phyloP scores from a whole-genome alignment of 202 grass and related monocot species.

The Cymbopogon flexuosus region DNA sequence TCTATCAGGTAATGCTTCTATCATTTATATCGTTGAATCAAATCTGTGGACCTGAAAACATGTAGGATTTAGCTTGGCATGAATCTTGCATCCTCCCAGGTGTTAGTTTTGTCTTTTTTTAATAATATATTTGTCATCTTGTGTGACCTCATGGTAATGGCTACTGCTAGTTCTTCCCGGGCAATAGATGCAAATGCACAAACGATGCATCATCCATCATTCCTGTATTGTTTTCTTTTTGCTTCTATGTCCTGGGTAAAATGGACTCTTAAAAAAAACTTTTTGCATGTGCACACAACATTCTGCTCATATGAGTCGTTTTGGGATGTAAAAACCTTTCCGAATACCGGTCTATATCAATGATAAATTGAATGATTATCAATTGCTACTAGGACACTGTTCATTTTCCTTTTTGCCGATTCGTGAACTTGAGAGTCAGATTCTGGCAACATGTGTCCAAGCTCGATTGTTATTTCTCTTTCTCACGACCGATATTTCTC shows the following conservation, averaged over 20 bases:
- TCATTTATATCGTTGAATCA: constrained; percentile 20
- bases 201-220: background rate
- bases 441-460: background rate
- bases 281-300: constrained; percentile 1
- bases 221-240: background rate
- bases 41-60: background rate
- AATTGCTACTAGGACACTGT: background rate
- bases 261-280: background rate
- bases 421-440: background rate
- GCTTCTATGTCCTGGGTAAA: background rate
- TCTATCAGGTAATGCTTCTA: constrained; percentile 66
- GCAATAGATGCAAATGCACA: background rate
- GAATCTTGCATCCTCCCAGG: background rate
- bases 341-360: background rate
- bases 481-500: background rate
- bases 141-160: background rate
- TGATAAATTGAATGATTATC: background rate
- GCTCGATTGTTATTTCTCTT: background rate
- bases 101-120: background rate
- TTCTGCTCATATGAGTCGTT: background rate
- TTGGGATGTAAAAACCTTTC: background rate
- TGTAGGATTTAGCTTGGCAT: constrained; percentile 19
- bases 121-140: background rate
- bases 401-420: background rate
- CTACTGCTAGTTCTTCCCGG: background rate